Evolutionary conservation across 495 filamentous ascomycete genomes (phyloP), one percentile per base, ranked within the genome.

Genomic region (Xanthoparmelia taractica): DNA sequence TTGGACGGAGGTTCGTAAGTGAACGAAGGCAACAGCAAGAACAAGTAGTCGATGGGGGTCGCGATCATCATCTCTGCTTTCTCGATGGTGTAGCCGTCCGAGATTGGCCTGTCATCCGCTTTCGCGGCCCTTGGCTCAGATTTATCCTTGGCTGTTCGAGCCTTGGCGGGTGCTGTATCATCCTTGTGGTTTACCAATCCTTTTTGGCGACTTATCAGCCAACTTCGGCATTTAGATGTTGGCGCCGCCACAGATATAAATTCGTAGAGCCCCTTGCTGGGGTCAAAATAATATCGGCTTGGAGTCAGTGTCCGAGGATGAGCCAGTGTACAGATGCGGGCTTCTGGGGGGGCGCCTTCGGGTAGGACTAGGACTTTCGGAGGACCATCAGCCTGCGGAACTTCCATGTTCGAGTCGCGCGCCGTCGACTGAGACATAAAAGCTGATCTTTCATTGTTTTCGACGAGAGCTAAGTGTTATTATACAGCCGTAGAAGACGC

Each of bases 351-450:
- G 4, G 83, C 78, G 41, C 80, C 74, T 41, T 85, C 81, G 36
- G 94, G 94, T 4, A 98, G 78, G 55, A 98, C 83, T 73, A 97
- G 91, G 41, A 94, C 76, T 63, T 85, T 87, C 29, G 84, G 86
- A 10, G 84, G 78, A 31, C 47, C 11, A 34, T 37, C 48, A 41
- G 45, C 66, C 50, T 29, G n/a, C 8, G 37, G 34, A 6, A 43
- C 13, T 2, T 43, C 55, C 61, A 63, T 63, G 34, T 34, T 63
- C 6, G 27, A 8, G 37, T 25, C 31, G 27, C 15, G 25, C 1
- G 31, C 10, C 8, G 15, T 27, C 27, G 15, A 55, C n/a, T 31
- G 41, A 27, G 56, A 12, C 10, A 41, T 27, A n/a, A 36, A 36
- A 27, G 61, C 34, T 50, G 33, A 18, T 18, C 40, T n/a, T 38